A percentile compares a stretch with the other conserved stretches of the same genome.
These are phyloP conservation scores for Esteya vermicola DNA, from an alignment of 2,329 filamentous ascomycete species.

Conservation along the genomic window DNA sequence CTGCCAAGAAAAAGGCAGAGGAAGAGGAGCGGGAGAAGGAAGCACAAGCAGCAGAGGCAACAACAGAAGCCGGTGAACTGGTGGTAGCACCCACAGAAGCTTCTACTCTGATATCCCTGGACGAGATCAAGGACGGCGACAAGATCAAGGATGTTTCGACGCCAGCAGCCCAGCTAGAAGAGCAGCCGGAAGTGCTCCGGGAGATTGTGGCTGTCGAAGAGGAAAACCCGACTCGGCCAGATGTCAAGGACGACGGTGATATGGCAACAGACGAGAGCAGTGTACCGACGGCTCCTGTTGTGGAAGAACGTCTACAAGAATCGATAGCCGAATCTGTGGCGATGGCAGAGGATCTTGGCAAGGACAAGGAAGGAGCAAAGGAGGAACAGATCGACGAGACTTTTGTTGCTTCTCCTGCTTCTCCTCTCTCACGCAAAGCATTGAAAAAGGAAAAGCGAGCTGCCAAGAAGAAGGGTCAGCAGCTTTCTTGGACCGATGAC, in stretches of 20 bases:
- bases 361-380: conserved; percentile 1
- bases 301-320: not conserved
- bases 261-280: not conserved
- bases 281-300: not conserved
- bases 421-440: not conserved
- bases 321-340: not conserved
- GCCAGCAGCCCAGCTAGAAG: conserved; percentile 1
- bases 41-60: not conserved
- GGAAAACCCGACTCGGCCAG: not conserved
- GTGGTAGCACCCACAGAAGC: too few relatives aligned
- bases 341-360: not conserved
- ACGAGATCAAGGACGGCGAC: not conserved
- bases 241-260: too few relatives aligned
- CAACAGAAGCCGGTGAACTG: too few relatives aligned
- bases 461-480: conserved; percentile 1
- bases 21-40: conserved; percentile 1
- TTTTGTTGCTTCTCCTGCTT: not conserved
- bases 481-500: too few relatives aligned
- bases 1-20: too few relatives aligned
- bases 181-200: too few relatives aligned
- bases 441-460: conserved; percentile 2
- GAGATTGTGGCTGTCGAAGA: too few relatives aligned
- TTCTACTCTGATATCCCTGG: too few relatives aligned
- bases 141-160: too few relatives aligned
- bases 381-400: not conserved